Percentiles rank a stretch among this genome's conserved stretches.
phyloP scores from a whole-genome alignment of 257 asterid genomes.

The Henckelia pumila region DNA sequence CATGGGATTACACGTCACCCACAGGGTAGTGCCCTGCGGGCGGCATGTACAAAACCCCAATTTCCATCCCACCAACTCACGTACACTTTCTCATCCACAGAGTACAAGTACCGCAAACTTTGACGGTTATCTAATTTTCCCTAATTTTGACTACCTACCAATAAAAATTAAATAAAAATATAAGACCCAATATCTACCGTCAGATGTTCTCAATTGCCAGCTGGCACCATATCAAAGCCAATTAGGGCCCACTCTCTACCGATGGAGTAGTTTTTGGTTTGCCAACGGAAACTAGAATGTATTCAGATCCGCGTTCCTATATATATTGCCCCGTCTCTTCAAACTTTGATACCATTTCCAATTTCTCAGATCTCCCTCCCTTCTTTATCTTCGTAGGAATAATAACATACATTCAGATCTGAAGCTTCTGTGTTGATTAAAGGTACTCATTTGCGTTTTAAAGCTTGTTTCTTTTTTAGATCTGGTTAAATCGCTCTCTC shows the following conservation, averaged over 20 bases:
- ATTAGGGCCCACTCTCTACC: constrained; percentile 8
- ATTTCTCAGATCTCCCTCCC: background rate
- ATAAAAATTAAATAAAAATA: too few relatives aligned
- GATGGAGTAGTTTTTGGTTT: constrained; percentile 11
- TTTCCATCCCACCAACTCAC: background rate
- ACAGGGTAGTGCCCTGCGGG: too few relatives aligned
- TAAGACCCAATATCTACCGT: constrained; percentile 11
- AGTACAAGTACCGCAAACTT: constrained; percentile 21
- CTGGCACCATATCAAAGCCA: constrained; percentile 15
- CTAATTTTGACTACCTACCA: constrained; percentile 23
- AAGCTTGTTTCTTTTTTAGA: background rate
- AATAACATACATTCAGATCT: constrained; percentile 2
- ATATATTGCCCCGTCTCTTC: constrained; percentile 17
- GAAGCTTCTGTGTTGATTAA: background rate
- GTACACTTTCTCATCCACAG: constrained; percentile 18
- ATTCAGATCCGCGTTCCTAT: constrained; percentile 27
- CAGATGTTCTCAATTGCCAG: constrained; percentile 14
- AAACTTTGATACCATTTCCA: constrained; percentile 20
- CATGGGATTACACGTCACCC: too few relatives aligned
- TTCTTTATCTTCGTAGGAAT: background rate
- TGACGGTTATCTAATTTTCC: background rate
- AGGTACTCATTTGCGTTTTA: constrained; percentile 25
- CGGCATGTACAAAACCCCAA: too few relatives aligned
- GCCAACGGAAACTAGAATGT: background rate
- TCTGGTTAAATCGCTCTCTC: constrained; percentile 14